Evolutionary conservation across 2,329 filamentous ascomycete species (phyloP).

Genomic region (Alternaria novae-zelandiae): DNA sequence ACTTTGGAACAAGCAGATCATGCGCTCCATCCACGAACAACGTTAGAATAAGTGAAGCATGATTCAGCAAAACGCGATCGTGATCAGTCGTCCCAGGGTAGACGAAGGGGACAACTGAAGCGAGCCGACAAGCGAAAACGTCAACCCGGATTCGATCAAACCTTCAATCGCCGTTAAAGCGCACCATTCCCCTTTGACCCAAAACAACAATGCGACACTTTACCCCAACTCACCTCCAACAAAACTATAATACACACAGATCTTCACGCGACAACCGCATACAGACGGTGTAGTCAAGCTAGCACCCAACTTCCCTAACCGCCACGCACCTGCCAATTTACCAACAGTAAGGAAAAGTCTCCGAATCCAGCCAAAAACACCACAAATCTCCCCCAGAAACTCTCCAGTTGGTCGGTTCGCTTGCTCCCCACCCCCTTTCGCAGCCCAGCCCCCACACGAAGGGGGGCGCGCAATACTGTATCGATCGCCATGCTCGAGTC

Average conservation of each 20-base stretch:
- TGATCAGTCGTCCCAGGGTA: neutral
- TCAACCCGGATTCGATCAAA: neutral
- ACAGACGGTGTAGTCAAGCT: neutral
- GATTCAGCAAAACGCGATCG: neutral
- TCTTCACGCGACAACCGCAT: neutral
- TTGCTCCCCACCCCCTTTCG: neutral
- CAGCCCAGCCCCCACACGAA: neutral
- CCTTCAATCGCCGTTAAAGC: neutral
- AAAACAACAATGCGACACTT: neutral
- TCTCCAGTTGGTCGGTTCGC: neutral
- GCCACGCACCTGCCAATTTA: neutral
- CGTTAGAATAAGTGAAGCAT: neutral
- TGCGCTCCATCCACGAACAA: neutral
- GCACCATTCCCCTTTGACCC: neutral
- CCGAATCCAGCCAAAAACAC: neutral
- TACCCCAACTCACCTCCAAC: neutral
- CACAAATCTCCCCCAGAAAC: neutral
- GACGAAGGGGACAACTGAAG: neutral
- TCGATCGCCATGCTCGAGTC: neutral
- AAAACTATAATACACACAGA: neutral
- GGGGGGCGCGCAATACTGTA: neutral
- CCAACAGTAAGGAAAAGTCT: neutral
- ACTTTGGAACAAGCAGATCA: neutral
- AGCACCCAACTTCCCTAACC: neutral
- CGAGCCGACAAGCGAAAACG: neutral